These are phyloP conservation scores for Vigna reflexopilosa DNA, from an alignment of 306 rosid genomes.

Conservation along the genomic window DNA sequence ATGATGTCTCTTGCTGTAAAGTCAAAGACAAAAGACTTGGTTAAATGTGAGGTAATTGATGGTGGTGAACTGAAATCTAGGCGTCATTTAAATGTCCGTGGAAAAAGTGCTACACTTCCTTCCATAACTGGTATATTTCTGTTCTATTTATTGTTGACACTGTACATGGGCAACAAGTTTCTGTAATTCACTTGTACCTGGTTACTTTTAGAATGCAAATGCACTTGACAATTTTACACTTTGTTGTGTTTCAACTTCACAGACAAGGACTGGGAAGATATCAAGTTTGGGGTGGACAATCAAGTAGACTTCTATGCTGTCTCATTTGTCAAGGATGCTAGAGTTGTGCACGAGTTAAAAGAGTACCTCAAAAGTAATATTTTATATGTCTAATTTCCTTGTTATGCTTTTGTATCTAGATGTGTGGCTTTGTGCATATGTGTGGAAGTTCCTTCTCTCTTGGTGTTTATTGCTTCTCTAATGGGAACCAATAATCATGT, in stretches of 20 bases:
- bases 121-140: slow-evolving; percentile 79
- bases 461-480: slow-evolving; percentile 20
- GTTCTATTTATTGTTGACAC: background rate
- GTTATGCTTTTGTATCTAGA: slow-evolving; percentile 21
- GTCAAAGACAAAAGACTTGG: slow-evolving; percentile 76
- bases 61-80: slow-evolving; percentile 97
- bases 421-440: slow-evolving; percentile 8
- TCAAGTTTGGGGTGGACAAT: slow-evolving; percentile 96
- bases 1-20: slow-evolving; percentile 93
- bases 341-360: slow-evolving; percentile 90
- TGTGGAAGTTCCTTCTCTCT: slow-evolving; percentile 21
- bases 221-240: slow-evolving; percentile 24
- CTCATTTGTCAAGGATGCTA: slow-evolving; percentile 92
- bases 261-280: slow-evolving; percentile 99
- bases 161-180: slow-evolving; percentile 23
- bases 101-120: slow-evolving; percentile 97
- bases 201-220: slow-evolving; percentile 23
- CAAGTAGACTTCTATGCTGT: slow-evolving; percentile 95
- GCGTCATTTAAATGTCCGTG: slow-evolving; percentile 96
- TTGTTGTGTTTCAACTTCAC: slow-evolving; percentile 42
- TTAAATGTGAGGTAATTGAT: slow-evolving; percentile 85
- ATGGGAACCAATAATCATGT: background rate
- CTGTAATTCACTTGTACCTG: slow-evolving; percentile 27
- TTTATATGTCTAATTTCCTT: slow-evolving; percentile 39
- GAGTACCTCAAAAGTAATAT: slow-evolving; percentile 74